These are phyloP conservation scores for Keithomyces neogunnii DNA, from an alignment of 2,329 filamentous ascomycete genomes.

Conservation along the genomic window DNA sequence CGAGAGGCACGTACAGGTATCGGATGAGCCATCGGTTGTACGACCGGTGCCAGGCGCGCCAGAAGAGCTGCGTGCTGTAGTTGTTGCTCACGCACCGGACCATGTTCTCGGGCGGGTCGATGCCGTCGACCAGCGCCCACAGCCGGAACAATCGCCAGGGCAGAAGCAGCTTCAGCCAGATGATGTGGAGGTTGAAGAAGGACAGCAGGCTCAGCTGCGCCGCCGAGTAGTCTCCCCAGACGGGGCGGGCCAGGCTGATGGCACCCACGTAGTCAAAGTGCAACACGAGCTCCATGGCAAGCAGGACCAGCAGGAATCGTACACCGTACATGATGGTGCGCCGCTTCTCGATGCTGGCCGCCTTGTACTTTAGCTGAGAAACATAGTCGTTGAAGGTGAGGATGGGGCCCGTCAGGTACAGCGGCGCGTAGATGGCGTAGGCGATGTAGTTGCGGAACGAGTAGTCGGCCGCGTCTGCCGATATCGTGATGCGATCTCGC, in stretches of 20 bases:
- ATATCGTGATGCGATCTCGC: slow-evolving; percentile 70
- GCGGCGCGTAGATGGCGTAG: slow-evolving; percentile 82
- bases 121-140: slow-evolving; percentile 84
- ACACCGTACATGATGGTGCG: slow-evolving; percentile 76
- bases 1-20: slow-evolving; percentile 89
- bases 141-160: slow-evolving; percentile 98
- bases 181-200: slow-evolving; percentile 92
- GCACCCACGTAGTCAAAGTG: slow-evolving; percentile 93
- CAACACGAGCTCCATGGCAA: slow-evolving; percentile 84
- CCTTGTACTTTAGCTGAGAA: slow-evolving; percentile 67
- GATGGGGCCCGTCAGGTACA: slow-evolving; percentile 90
- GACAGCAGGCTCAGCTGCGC: slow-evolving; percentile 84
- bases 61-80: slow-evolving; percentile 83
- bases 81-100: slow-evolving; percentile 93
- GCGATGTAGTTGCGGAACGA: slow-evolving; percentile 80
- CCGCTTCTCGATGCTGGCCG: slow-evolving; percentile 58
- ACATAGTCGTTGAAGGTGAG: slow-evolving; percentile 98
- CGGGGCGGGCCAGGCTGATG: slow-evolving; percentile 71
- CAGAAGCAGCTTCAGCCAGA: slow-evolving; percentile 94
- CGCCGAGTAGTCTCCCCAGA: slow-evolving; percentile 77
- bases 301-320: slow-evolving; percentile 70
- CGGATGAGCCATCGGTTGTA: slow-evolving; percentile 93
- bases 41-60: slow-evolving; percentile 91
- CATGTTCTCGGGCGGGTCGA: slow-evolving; percentile 98
- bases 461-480: slow-evolving; percentile 64